Evolutionary conservation across 2,329 filamentous ascomycete genomes (phyloP), one percentile per base, ranked within the genome.

Genomic region (Paraconiothyrium sp.): DNA sequence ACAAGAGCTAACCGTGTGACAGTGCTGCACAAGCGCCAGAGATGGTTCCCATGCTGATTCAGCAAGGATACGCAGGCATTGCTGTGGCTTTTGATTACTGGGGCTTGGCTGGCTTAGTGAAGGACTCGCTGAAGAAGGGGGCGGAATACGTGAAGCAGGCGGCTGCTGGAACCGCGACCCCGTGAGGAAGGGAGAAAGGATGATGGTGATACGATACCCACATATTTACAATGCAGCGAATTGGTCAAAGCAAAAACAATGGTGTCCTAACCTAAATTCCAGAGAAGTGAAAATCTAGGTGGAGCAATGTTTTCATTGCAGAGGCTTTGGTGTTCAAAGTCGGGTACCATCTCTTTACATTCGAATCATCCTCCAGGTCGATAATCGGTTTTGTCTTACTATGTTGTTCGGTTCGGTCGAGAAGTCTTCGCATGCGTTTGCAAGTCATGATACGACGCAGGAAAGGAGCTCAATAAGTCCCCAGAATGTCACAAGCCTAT

Each of bases 81-180:
- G 67, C 59, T 22, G 67, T 72, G 46, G 62, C 68, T n/a, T 72
- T 72, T 27, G 70, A 72, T 60, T 62, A 69, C n/a, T 72, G 71
- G 71, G 67, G 62, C 1, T 55, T 71, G 24, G 62, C 69, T 7
- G 63, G 63, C 32, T 47, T 72, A 48, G 49, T 71, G 6, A 59
- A 66, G 11, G 58, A 50, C 10, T 64, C 64, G 10, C 54, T 73
- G 58, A 61, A 65, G 43, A 52, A 60, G 37, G 69, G 65, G 4
- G 68, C 63, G 46, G 66, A 61, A n/a, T 34, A 58, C 52, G 67
- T 63, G 32, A 70, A 72, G 65, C 35, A 64, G 30, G 63, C 63
- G 30, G 63, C 63, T 22, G 70, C 63, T 22, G 61, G 61, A 11
- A 57, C 57, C 14, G 24, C 60, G 2, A 67, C 54, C 30, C 39